Percentiles rank a stretch among this genome's conserved stretches.
phyloP scores from a whole-genome alignment of 805 yeast species.

The Spathaspora gorwiae region DNA sequence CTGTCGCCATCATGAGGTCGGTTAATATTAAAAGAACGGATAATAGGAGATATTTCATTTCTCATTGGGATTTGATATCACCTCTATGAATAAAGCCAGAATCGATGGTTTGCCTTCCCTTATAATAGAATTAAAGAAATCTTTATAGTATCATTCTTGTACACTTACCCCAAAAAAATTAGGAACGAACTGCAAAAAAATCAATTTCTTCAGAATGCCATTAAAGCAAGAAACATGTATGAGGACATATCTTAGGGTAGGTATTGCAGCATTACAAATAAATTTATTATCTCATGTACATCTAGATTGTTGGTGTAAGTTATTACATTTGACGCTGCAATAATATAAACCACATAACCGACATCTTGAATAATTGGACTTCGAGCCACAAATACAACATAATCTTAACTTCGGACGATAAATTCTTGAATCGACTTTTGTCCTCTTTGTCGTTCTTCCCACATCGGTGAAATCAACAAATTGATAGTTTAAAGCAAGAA shows the following conservation, averaged over 20 bases:
- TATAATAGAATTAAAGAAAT: background rate
- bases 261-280: background rate
- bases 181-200: too few relatives aligned
- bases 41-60: background rate
- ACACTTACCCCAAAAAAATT: background rate
- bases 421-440: slow-evolving; percentile 6
- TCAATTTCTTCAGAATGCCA: too few relatives aligned
- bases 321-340: slow-evolving; percentile 38
- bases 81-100: too few relatives aligned
- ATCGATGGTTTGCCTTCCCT: too few relatives aligned
- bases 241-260: too few relatives aligned
- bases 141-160: background rate
- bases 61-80: background rate
- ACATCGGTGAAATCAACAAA: slow-evolving; percentile 30
- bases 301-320: slow-evolving; percentile 38
- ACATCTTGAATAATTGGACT: slow-evolving; percentile 36
- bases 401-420: slow-evolving; percentile 30
- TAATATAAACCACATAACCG: slow-evolving; percentile 35
- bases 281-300: slow-evolving; percentile 16
- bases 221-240: too few relatives aligned
- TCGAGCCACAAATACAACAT: slow-evolving; percentile 39
- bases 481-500: slow-evolving; percentile 36
- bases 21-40: background rate
- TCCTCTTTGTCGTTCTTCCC: slow-evolving; percentile 14
- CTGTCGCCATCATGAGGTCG: background rate